A percentile compares a stretch with the other conserved stretches of the same genome.
Conservation (phyloP, 2,329 filamentous ascomycete genomes). For the Hypoxylon sp. region DNA sequence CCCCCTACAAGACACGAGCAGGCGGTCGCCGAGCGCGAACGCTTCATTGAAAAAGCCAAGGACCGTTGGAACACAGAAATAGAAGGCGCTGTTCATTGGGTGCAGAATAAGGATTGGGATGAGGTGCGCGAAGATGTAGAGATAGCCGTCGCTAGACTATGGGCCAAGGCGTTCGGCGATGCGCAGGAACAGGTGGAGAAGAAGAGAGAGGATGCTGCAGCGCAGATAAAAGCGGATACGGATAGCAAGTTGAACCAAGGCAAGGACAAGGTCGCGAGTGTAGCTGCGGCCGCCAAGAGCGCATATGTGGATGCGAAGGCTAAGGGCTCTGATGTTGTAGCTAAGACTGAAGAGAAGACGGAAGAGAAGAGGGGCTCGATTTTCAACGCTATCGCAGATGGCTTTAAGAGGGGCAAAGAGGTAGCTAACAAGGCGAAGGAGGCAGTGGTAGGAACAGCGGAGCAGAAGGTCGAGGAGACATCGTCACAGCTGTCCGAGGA, state of each 20-base stretch:
- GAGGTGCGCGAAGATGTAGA: conserved; percentile 73
- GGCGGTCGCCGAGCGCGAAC: conserved; percentile 66
- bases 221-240: conserved; percentile 44
- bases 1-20: conserved; percentile 67
- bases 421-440: conserved; percentile 55
- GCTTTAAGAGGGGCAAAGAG: conserved; percentile 61
- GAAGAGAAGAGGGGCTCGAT: conserved; percentile 58
- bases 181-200: conserved; percentile 51
- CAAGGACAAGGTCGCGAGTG: conserved; percentile 54
- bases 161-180: conserved; percentile 58
- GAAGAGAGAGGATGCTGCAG: conserved; percentile 40
- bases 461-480: conserved; percentile 57
- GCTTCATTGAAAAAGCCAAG: conserved; percentile 77
- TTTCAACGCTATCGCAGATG: conserved; percentile 59
- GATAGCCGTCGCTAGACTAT: conserved; percentile 62
- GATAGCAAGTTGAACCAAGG: conserved; percentile 55
- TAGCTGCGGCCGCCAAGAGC: conserved; percentile 53
- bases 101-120: conserved; percentile 76
- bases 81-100: conserved; percentile 75
- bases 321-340: conserved; percentile 48
- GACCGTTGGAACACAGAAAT: conserved; percentile 85
- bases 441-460: conserved; percentile 53
- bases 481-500: conserved; percentile 63
- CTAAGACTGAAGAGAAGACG: conserved; percentile 53
- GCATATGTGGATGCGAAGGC: conserved; percentile 54